A percentile compares a stretch with the other conserved stretches of the same genome.
These are phyloP conservation scores for Fraxinus floribunda DNA, from an alignment of 305 asterid species.

Conservation along the genomic window DNA sequence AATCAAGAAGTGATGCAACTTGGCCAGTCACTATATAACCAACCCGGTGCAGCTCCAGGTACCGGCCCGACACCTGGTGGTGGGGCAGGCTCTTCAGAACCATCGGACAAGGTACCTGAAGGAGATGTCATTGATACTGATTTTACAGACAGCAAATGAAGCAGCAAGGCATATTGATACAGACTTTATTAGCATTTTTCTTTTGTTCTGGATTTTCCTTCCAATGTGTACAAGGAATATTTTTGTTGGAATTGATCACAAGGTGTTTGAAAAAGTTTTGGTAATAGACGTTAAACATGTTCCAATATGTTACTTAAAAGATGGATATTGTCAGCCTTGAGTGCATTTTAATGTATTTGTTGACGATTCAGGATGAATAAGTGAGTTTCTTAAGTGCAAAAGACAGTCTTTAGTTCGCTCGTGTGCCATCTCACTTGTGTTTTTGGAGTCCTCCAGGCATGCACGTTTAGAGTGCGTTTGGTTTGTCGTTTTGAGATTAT, in stretches of 20 bases:
- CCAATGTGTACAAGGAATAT: constrained; percentile 17
- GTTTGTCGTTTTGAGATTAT: no score
- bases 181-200: not conserved
- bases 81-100: constrained; percentile 46
- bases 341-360: not conserved
- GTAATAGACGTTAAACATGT: not conserved
- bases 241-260: constrained; percentile 24
- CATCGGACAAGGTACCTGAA: constrained; percentile 68
- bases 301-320: not conserved
- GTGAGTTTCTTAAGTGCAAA: not conserved
- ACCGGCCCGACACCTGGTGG: constrained; percentile 66
- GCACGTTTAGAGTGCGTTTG: not conserved
- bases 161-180: not conserved
- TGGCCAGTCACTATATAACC: constrained; percentile 86
- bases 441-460: not conserved
- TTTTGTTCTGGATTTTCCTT: not conserved
- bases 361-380: not conserved
- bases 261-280: constrained; percentile 2
- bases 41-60: constrained; percentile 66
- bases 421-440: not conserved
- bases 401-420: not conserved
- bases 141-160: constrained; percentile 88
- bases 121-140: constrained; percentile 95
- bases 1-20: constrained; percentile 97
- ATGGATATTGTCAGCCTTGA: not conserved